These are phyloP conservation scores for Colletotrichum tabaci DNA, from an alignment of 2,329 filamentous ascomycete genomes.

Conservation along the genomic window DNA sequence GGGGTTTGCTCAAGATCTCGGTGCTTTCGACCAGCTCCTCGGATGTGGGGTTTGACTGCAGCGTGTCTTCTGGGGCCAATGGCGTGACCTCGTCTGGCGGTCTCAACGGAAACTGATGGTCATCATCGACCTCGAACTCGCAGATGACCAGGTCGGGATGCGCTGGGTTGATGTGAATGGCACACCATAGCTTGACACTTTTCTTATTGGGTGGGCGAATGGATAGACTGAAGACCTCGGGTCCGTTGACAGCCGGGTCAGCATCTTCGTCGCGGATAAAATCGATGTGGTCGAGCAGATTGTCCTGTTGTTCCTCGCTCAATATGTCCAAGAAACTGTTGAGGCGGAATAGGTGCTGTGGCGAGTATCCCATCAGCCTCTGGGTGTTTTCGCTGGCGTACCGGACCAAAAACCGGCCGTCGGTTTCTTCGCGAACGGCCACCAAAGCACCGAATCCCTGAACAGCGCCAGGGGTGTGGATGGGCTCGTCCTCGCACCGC, in stretches of 20 bases:
- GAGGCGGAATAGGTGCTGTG: constrained; percentile 81
- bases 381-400: constrained; percentile 87
- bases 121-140: constrained; percentile 91
- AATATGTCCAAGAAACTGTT: constrained; percentile 87
- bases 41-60: constrained; percentile 79
- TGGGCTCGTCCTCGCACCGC: constrained; percentile 91
- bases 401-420: constrained; percentile 78
- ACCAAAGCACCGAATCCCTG: constrained; percentile 86
- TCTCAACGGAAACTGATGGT: constrained; percentile 76
- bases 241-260: constrained; percentile 81
- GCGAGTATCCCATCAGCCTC: constrained; percentile 81
- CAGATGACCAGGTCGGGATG: constrained; percentile 83
- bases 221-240: constrained; percentile 87
- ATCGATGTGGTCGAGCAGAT: constrained; percentile 87
- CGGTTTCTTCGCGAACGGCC: constrained; percentile 78
- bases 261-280: constrained; percentile 88
- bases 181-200: constrained; percentile 85
- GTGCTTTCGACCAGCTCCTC: constrained; percentile 85
- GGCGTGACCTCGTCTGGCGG: constrained; percentile 72
- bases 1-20: constrained; percentile 79
- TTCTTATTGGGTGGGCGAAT: constrained; percentile 73
- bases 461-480: constrained; percentile 86
- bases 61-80: constrained; percentile 79
- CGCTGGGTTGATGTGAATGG: constrained; percentile 80
- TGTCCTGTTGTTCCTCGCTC: constrained; percentile 86